Evolutionary conservation across 257 asterid species (phyloP), one percentile per base, ranked within the genome.

Genomic region (Nicotiana otophora): DNA sequence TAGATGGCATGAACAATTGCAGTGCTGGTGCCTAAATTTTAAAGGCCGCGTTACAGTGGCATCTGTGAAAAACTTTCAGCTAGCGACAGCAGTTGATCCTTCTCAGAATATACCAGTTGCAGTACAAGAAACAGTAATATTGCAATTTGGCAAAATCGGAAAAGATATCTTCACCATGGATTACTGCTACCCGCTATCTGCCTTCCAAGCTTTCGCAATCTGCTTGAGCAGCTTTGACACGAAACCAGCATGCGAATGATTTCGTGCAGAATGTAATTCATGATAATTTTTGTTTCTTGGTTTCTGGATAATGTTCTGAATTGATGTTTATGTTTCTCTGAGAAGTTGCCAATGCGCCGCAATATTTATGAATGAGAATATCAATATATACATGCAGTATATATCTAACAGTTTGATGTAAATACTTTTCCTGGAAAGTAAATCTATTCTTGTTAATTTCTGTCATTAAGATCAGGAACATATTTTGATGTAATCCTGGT

Each of bases 1-100:
- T 3, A 17, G 85, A n/a, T 83, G 85, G 85, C 85, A 83, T 9
- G 85, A 83, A 77, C 85, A 83, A 72, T 53, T 83, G 78, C 85
- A 83, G 16, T 83, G 85, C 60, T 83, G 85, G 85, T 83, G 85
- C 69, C 69, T 83, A 54, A 83, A 83, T 67, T 83, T 83, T 34
- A 77, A 53, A 63, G 86, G 86, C 0, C 26, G 86, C 3, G 86
- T 83, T 28, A 83, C 86, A 0, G 86, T 83, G 77, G 86, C 86
- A 0, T 83, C 86, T 2, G 86, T 83, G 3, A 83, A 83, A 55
- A 83, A 83, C 55, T 83, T 83, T 23, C 86, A 83, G 12, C 81
- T 83, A 4, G 80, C 80, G 30, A 80, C 81, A 15, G 83, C 81
- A 66, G 51, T 66, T 11, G 67, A 81, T 57, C 78, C 78, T 17